Evolutionary conservation across 495 filamentous ascomycete species (phyloP), one percentile per base, ranked within the genome.

Genomic region (Opeltia flavorubescens): DNA sequence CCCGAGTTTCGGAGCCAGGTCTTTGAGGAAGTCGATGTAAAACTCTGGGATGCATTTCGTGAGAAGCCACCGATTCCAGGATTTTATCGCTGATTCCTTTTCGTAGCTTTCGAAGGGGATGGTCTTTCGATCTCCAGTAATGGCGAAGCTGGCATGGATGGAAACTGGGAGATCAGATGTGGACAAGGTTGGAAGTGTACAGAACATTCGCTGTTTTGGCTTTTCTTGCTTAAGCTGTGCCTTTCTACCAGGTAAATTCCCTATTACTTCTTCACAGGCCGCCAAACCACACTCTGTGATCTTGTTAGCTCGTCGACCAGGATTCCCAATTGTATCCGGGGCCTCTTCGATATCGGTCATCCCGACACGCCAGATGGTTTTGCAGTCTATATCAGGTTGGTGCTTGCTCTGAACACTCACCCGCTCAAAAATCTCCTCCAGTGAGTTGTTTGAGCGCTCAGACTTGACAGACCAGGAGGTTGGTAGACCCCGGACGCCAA

Each of bases 1-100:
- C 21, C 58, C 50, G 15, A 52, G 24, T 6, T 48, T 51, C 15
- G 51, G 29, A 40, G 52, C 55, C 38, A 67, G 43, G 27, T 57
- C 23, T 12, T 50, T 49, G 15, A 68, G 45, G 18, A 68, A 56
- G 2, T 49, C 43, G 23, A 67, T 38, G 47, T 68, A 69, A 11
- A 69, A 45, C 1, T 51, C 41, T 17, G 63, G 59, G 9, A 69
- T 39, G 12, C 45, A 47, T 7, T 49, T 29, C 27, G 49, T 39
- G 4, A 67, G 54, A 21, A 69, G 59, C 61, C 65, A 66, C n/a
- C 28, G 33, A 24, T 69, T 69, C 66, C 66, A 69, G 17, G 29
- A 42, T 4, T 58, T 51, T 26, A 31, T 25, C 17, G 44, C 41
- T 2, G 40, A 25, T 12, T 50, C 27, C 13, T 33, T 20, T 9